Evolutionary conservation across 257 asterid genomes (phyloP).

Genomic region (Solanum arcanum): DNA sequence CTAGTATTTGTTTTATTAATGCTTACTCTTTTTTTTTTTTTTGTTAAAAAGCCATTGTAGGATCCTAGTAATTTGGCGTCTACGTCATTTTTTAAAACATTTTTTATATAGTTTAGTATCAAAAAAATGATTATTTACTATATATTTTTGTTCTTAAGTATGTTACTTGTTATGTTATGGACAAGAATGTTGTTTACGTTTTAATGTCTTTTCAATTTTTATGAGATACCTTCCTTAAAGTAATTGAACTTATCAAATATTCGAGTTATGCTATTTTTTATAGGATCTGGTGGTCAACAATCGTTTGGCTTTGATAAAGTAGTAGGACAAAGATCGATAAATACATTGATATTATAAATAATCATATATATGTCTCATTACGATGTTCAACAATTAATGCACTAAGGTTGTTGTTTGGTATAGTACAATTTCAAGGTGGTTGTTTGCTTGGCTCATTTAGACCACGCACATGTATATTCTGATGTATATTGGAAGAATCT

Average conservation of each 20-base stretch:
- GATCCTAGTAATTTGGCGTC: conserved; percentile 31
- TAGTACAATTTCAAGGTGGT: no score
- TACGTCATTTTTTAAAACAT: no score
- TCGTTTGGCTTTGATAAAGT: no score
- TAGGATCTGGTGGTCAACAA: no score
- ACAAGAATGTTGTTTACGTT: background rate
- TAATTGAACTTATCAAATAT: background rate
- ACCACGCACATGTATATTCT: no score
- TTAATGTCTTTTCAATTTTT: background rate
- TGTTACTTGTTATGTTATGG: background rate
- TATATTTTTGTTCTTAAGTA: background rate
- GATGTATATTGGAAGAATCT: no score
- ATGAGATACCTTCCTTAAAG: background rate
- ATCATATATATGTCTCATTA: no score
- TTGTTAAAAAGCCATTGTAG: conserved; percentile 6
- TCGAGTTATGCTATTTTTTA: background rate
- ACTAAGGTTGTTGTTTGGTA: no score
- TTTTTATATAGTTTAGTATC: background rate
- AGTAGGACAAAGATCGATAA: no score
- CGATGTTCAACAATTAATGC: no score
- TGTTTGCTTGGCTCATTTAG: no score
- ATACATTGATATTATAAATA: no score
- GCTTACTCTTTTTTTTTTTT: background rate
- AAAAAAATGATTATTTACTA: background rate
- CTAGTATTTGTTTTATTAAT: background rate